These are phyloP conservation scores for Rhodocollybia butyracea DNA, from an alignment of 768 basidiomycete species.

Conservation along the genomic window DNA sequence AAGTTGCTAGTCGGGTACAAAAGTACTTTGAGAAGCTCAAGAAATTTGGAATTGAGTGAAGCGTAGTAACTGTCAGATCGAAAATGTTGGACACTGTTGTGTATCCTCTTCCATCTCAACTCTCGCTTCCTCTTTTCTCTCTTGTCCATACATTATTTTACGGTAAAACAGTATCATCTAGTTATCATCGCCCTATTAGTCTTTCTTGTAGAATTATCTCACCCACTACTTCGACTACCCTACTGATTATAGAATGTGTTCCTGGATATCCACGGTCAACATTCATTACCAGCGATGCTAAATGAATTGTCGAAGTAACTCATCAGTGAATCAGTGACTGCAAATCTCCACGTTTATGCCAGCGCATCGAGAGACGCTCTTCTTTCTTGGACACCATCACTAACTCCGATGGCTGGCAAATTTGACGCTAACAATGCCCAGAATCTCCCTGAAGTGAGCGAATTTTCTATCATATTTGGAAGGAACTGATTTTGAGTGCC, in stretches of 20 bases:
- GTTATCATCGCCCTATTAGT: background rate
- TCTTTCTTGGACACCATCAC: constrained; percentile 14
- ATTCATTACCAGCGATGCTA: background rate
- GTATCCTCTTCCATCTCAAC: background rate
- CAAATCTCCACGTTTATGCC: background rate
- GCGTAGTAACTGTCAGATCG: background rate
- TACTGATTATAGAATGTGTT: background rate
- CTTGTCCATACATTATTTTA: background rate
- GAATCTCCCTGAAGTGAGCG: constrained; percentile 81
- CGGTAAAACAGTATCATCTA: background rate
- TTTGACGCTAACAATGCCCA: constrained; percentile 93
- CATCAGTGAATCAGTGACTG: background rate
- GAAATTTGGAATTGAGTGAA: constrained; percentile 40
- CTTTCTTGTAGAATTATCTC: background rate
- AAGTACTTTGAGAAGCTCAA: constrained; percentile 87
- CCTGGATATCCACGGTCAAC: background rate
- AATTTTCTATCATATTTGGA: background rate
- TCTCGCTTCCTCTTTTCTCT: background rate
- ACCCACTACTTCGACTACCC: background rate
- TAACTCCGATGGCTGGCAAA: constrained; percentile 38
- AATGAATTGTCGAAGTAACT: background rate
- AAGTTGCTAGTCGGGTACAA: constrained; percentile 87
- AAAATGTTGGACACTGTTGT: background rate
- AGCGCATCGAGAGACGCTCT: background rate
- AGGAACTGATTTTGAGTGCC: background rate